Base-by-base conservation (phyloP, 257 asterid genomes). In the Penstemon newberryi region DNA sequence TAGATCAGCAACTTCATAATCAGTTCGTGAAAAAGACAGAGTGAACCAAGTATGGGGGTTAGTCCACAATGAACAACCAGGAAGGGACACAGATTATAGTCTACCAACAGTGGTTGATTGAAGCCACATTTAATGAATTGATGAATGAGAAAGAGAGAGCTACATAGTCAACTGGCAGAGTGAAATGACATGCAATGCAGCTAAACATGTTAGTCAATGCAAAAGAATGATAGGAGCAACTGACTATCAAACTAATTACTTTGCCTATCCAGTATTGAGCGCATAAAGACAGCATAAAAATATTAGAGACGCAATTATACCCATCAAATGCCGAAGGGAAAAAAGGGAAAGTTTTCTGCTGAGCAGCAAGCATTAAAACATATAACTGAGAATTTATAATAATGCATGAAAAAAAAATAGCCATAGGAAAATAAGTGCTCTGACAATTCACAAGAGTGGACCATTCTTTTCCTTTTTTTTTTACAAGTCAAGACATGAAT, bases 1-100 rank as follows among this genome's bases (percentile, higher is more conserved):
- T 15, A 37, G 33, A 71, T 43, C 56, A 73, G 46, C 9, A 74
- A 65, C 6, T 40, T 8, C 55, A 43, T 13, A 54, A 66, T 15
- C 51, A 33, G 49, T 53, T 13, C 25, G 18, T 51, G 19, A 6
- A 43, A 39, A 45, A 5, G 60, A 52, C 18, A 54, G 42, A 57
- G 19, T 59, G 45, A 15, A 54, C 11, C 51, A 51, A 46, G 41
- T 40, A 60, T 37, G 47, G 13, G 11, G 25, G 60, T 49, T 43
- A 15, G 57, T 12, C 19, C 33, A 39, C 43, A 69, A 36, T 39
- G 15, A 36, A 56, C 18, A 38, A 49, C 36, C 51, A 60, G 66
- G 46, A 15, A 55, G 6, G 43, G 61, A 39, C 45, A 62, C 57
- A 58, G 58, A 33, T 44, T 67, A 6, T 41, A 8, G 7, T 55